Conservation (phyloP, 108 stramenopile genomes). For the Mayamaea pseudoterrestris region DNA sequence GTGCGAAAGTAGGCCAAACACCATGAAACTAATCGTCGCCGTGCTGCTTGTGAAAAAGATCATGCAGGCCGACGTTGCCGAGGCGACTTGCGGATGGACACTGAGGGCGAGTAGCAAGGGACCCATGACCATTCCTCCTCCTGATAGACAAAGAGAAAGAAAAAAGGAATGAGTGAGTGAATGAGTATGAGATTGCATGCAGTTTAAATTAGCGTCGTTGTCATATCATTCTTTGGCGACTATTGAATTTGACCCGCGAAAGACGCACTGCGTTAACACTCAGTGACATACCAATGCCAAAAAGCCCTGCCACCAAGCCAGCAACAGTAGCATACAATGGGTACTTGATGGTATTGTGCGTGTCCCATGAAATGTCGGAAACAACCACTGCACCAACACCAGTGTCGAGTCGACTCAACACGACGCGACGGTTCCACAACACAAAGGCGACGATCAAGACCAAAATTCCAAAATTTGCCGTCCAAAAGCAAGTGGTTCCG, state of each 20-base stretch:
- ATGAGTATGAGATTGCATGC: too few species aligned
- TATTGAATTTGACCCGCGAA: neutral
- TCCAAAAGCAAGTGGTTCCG: neutral
- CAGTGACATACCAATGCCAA: constrained; percentile 43
- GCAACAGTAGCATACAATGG: constrained; percentile 70
- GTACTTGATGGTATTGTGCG: constrained; percentile 54
- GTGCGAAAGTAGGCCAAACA: constrained; percentile 43
- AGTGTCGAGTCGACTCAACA: neutral
- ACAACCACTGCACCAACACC: neutral
- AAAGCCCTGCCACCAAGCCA: constrained; percentile 83
- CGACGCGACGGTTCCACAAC: neutral
- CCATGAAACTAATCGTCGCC: constrained; percentile 57
- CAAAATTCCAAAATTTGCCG: neutral
- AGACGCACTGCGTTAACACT: constrained; percentile 4
- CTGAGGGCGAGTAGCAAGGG: constrained; percentile 74
- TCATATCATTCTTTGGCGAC: neutral
- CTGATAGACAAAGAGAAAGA: too few species aligned
- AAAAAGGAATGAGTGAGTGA: too few species aligned
- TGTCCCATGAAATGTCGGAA: constrained; percentile 69
- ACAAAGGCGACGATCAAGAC: neutral
- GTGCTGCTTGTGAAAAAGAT: constrained; percentile 77
- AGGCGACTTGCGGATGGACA: constrained; percentile 70
- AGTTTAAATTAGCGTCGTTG: neutral
- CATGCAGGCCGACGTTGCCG: constrained; percentile 62
- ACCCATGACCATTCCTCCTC: constrained; percentile 83